Base-by-base conservation (phyloP, 2,329 filamentous ascomycete species). In the Phaeoacremonium minimum region DNA sequence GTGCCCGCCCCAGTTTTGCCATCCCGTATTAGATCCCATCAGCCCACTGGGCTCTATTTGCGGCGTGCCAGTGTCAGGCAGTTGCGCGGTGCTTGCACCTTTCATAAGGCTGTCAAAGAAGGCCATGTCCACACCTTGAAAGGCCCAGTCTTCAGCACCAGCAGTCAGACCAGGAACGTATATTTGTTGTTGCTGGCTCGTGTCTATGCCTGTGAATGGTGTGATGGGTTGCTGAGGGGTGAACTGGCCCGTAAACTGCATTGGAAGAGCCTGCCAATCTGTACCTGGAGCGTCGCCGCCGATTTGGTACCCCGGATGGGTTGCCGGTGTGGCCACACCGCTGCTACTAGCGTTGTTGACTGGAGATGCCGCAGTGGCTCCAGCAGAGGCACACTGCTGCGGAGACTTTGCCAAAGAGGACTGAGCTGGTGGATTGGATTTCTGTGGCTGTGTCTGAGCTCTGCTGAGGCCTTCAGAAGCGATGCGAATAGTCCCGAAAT, bases 91-190 rank as follows among this genome's bases (percentile, higher is more conserved):
- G n/a, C n/a, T n/a, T n/a, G n/a, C n/a, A n/a, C 40, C 36, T 29
- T 40, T 43, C 45, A 50, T 46, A 12, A 50, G 35, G 13, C 33
- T 51, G 35, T 55, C 50, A 22, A 57, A 56, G 15, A 61, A 59
- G 4, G 56, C 56, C 40, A 50, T 50, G 36, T 60, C 56, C 6
- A 60, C 51, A 13, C 56, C 57, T 39, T 61, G 52, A 18, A 60
- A 56, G 0, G 49, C 46, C 56, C 56, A 60, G 28, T 60, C 55
- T 32, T 60, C 54, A 11, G 41, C 33, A 4, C 41, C 44, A 3
- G 47, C 48, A 4, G 51, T 33, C 14, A 51, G 16, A 4, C 37
- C 41, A 7, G 52, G 46, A 12, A 37, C 35, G 17, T 37, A 15
- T 12, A 26, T 29, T 18, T 41, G 28, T 15, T 33, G 28, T n/a